Percentiles rank a stretch among this genome's conserved stretches.
phyloP scores from a whole-genome alignment of 345 rosid species.

The Anastatica hierochuntica region DNA sequence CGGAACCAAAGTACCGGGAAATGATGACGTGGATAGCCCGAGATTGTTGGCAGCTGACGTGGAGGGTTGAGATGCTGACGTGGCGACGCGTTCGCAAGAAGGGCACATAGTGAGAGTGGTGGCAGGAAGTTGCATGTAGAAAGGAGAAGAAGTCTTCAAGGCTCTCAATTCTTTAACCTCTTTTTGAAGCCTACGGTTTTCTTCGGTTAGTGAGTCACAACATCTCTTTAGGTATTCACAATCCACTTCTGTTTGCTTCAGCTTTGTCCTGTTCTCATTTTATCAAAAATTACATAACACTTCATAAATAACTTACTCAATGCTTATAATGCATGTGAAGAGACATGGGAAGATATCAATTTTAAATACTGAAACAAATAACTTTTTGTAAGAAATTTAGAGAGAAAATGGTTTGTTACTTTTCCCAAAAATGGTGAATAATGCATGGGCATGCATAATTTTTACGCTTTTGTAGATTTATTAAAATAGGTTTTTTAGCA shows the following conservation, averaged over 20 bases:
- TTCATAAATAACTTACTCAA: neutral
- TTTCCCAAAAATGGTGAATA: too few species aligned
- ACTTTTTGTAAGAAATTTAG: too few species aligned
- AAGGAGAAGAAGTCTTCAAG: conserved; percentile 69
- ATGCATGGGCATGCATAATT: too few species aligned
- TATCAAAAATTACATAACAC: neutral
- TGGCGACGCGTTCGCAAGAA: conserved; percentile 87
- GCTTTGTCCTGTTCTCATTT: conserved; percentile 55
- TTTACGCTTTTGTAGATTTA: too few species aligned
- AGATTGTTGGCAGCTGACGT: conserved; percentile 10
- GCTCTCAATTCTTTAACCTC: conserved; percentile 80
- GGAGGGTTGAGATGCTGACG: conserved; percentile 38
- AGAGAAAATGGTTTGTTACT: too few species aligned
- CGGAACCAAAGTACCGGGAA: conserved; percentile 1
- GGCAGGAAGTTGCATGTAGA: conserved; percentile 94
- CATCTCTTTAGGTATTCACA: conserved; percentile 87
- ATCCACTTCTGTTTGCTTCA: conserved; percentile 93
- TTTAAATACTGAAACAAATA: too few species aligned
- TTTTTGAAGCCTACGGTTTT: conserved; percentile 80
- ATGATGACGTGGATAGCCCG: conserved; percentile 9
- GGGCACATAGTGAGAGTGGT: conserved; percentile 99
- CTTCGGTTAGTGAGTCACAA: conserved; percentile 81
- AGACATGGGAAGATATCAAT: too few species aligned
- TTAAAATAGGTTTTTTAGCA: too few species aligned
- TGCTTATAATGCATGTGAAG: too few species aligned